phyloP scores from a whole-genome alignment of 2,329 filamentous ascomycete genomes.

The Cyphellophora attinorum region DNA sequence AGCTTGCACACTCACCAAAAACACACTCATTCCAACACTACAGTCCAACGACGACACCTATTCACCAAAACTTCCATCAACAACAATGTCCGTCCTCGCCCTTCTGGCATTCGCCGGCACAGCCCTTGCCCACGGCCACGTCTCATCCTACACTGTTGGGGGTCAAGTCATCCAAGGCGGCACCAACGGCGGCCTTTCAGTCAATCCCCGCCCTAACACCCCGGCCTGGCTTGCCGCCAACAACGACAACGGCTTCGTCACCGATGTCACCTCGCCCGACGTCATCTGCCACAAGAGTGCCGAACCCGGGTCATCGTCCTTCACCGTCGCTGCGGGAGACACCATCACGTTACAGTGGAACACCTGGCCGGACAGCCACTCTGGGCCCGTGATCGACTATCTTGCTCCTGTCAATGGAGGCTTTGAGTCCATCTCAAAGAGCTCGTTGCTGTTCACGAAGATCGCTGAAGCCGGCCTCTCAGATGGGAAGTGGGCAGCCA shows the following conservation, averaged over 20 bases:
- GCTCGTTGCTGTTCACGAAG: slow-evolving; percentile 51
- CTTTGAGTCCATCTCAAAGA: slow-evolving; percentile 45
- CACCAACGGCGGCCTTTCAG: not conserved
- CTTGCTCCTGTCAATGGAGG: slow-evolving; percentile 45
- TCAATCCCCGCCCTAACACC: not conserved
- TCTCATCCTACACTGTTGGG: not conserved
- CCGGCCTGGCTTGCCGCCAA: not conserved
- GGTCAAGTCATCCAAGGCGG: not conserved
- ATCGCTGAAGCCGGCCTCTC: slow-evolving; percentile 48
- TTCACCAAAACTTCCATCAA: not conserved
- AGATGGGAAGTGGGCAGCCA: slow-evolving; percentile 42
- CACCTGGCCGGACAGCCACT: slow-evolving; percentile 53
- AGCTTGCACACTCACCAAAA: no score
- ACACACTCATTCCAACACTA: not conserved
- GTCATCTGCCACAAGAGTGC: slow-evolving; percentile 55
- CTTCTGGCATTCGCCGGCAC: not conserved
- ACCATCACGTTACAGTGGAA: slow-evolving; percentile 52
- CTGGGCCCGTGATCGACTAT: slow-evolving; percentile 56
- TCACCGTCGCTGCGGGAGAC: slow-evolving; percentile 49
- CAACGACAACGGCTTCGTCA: slow-evolving; percentile 36
- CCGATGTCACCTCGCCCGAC: slow-evolving; percentile 37
- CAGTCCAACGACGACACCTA: not conserved
- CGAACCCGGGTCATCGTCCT: slow-evolving; percentile 39
- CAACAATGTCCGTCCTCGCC: not conserved
- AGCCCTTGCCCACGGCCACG: not conserved